Conservation (phyloP, 2,329 filamentous ascomycete species). For the Biscogniauxia marginata region DNA sequence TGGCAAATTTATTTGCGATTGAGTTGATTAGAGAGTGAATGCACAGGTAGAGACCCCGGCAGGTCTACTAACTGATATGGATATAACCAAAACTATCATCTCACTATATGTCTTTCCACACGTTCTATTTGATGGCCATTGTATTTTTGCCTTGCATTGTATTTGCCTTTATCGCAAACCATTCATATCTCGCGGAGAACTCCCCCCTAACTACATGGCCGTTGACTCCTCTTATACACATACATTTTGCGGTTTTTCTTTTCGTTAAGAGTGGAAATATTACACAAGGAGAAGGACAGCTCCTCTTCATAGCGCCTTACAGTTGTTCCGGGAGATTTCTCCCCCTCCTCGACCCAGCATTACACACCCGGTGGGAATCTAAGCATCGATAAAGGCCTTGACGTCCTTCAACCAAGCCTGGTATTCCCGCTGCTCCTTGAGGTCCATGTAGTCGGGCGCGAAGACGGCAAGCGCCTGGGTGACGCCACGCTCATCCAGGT, state of each 20-base stretch:
- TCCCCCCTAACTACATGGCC: constrained; percentile 1
- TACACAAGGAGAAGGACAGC: constrained; percentile 12
- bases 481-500: constrained; percentile 91
- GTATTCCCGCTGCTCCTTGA: constrained; percentile 99
- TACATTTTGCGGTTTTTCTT: not conserved
- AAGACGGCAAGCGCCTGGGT: constrained; percentile 84
- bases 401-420: constrained; percentile 83
- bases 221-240: constrained; percentile 16
- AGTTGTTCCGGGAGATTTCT: not conserved
- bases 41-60: too few species aligned
- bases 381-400: constrained; percentile 80
- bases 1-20: too few species aligned
- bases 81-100: too few species aligned
- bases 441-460: constrained; percentile 92
- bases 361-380: constrained; percentile 23
- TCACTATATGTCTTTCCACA: not conserved
- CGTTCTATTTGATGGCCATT: not conserved
- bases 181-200: not conserved
- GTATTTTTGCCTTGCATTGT: too few species aligned
- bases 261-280: constrained; percentile 9
- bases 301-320: constrained; percentile 12
- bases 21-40: too few species aligned
- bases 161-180: not conserved
- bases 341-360: constrained; percentile 1
- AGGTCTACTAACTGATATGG: too few species aligned